Base-by-base conservation (phyloP, 2,329 filamentous ascomycete species). In the Colletotrichum siamense region DNA sequence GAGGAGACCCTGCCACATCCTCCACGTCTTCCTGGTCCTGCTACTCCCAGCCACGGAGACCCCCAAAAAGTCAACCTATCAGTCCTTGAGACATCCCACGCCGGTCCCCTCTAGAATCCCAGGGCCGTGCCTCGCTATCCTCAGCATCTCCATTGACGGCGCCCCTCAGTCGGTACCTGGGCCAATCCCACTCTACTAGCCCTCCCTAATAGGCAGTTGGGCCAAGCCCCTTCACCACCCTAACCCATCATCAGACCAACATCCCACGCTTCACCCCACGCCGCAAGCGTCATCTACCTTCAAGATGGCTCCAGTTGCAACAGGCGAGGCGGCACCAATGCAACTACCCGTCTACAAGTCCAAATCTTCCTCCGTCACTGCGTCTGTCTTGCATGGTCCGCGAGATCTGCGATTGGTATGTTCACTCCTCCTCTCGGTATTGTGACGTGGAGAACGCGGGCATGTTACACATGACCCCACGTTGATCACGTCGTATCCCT, bases 311-410 rank as follows among this genome's bases (percentile, higher is more conserved):
- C 89, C 89, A 81, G 87, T 87, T 79, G 88, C 89, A 79, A 87
- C 85, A 78, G 82, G 82, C 80, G 86, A 88, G 80, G 82, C 82
- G 76, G 81, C 83, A 78, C 84, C 86, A 82, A 85, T 85, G 85
- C 87, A 87, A 79, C 81, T 87, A 82, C 84, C 86, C 82, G 82
- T 83, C 76, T 82, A 83, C 79, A 75, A 78, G 69, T 83, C 84
- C 26, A 89, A 89, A 81, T 78, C 82, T 74, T 86, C 85, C 72
- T 85, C 85, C 65, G 86, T 91, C 82, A 87, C 83, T 81, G 90
- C 90, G 65, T 91, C 89, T 71, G 90, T 92, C 75, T 84, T 92
- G 81, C 88, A 92, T 87, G 90, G 90, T 7, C 88, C 90, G 70
- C 85, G 86, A 71, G 90, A 92, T 83, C 82, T 92, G 75, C 88